These are phyloP conservation scores for Neurospora sp. DNA, from an alignment of 495 filamentous ascomycete genomes.

Conservation along the genomic window DNA sequence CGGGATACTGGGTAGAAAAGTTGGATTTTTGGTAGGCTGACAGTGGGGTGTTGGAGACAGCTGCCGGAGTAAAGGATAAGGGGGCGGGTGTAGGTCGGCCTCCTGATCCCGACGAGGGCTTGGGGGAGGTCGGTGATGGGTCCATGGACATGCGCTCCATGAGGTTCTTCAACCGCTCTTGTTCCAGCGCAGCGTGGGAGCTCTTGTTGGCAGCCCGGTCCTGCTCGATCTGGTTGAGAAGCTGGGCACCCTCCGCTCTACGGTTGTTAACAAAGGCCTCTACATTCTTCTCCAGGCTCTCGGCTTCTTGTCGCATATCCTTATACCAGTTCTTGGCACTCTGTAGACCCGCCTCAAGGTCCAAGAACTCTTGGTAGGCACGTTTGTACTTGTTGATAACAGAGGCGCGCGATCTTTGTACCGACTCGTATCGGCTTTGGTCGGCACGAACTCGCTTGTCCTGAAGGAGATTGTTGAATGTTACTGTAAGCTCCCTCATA, in stretches of 20 bases:
- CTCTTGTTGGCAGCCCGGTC: slow-evolving; percentile 56
- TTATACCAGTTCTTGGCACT: slow-evolving; percentile 87
- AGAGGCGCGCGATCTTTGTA: slow-evolving; percentile 69
- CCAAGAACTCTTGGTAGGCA: slow-evolving; percentile 84
- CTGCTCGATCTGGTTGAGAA: slow-evolving; percentile 79
- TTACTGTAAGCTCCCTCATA: slow-evolving; percentile 88
- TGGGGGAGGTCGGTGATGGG: slow-evolving; percentile 32
- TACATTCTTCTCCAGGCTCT: slow-evolving; percentile 92
- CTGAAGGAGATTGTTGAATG: slow-evolving; percentile 79
- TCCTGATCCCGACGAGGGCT: slow-evolving; percentile 16
- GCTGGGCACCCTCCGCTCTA: slow-evolving; percentile 79
- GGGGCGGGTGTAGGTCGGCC: slow-evolving; percentile 36
- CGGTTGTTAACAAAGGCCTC: slow-evolving; percentile 94
- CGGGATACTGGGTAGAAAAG: slow-evolving; percentile 40
- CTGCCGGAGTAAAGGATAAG: slow-evolving; percentile 17
- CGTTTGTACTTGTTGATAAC: slow-evolving; percentile 85
- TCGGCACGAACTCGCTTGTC: slow-evolving; percentile 90
- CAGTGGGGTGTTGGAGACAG: slow-evolving; percentile 13
- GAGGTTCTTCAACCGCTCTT: slow-evolving; percentile 71
- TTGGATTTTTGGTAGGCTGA: slow-evolving; percentile 39
- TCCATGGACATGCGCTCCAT: slow-evolving; percentile 96
- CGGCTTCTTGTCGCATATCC: slow-evolving; percentile 92
- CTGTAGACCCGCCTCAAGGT: slow-evolving; percentile 73
- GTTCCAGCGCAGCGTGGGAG: slow-evolving; percentile 73
- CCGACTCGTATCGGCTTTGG: slow-evolving; percentile 84